Evolutionary conservation across 2,329 filamentous ascomycete genomes (phyloP), one percentile per base, ranked within the genome.

Genomic region (Botrytis squamosa): DNA sequence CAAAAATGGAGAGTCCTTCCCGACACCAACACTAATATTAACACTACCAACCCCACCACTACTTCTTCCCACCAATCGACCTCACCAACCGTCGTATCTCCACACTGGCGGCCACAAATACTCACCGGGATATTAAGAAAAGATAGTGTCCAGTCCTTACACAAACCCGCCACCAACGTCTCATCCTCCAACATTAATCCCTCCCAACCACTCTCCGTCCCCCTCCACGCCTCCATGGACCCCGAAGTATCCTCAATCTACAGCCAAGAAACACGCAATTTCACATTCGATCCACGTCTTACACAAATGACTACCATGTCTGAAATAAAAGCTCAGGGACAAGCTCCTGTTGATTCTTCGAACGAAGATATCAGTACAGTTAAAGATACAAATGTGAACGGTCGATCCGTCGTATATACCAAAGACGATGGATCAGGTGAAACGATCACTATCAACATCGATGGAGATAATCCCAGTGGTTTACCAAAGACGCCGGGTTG

Each of bases 401-500:
- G 1, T 20, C 36, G 38, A 18, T 44, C 44, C 25, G 8, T 40
- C 7, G 18, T 57, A 12, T 59, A 57, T 20, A 33, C 20, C 14
- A 22, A 46, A 25, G 9, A 44, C n/a, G 46, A 72, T n/a, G 70
- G 62, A 12, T 46, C 60, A 1, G 36, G n/a, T 1, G 49, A 72
- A 25, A n/a, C 18, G 1, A 44, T 68, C 14, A 36, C 25, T 20
- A 66, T 44, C 4, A 55, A 44, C 20, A 67, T n/a, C 25, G 20
- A 57, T n/a, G 29, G 9, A 8, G 10, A 68, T 22, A 29, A 57
- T 33, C 9, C 49, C 10, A 9, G 4, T 20, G 29, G 52, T 46
- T 18, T 70, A 55, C 85, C 86, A 0, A 81, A 81, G 52, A 87
- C 86, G 55, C 89, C 89, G 0, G 85, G 85, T 1, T 91, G 90